Percentiles rank a stretch among this genome's conserved stretches.
Evolutionary conservation across 1,284 basidiomycete genomes (phyloP).

Genomic region (Ustilago crameri): DNA sequence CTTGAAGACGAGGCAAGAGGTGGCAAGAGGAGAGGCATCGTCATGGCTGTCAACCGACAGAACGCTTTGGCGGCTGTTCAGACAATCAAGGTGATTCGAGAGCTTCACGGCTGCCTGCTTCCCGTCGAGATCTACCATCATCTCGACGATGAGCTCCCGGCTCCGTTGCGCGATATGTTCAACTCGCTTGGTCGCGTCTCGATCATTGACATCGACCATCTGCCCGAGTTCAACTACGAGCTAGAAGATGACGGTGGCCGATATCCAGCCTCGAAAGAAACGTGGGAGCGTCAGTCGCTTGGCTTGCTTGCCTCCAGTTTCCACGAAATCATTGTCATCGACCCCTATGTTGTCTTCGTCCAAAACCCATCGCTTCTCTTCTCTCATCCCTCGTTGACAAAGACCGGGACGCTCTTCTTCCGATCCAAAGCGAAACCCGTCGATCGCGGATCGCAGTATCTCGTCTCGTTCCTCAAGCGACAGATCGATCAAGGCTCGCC

Average conservation of each 20-base stretch:
- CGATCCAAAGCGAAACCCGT: slow-evolving; percentile 37
- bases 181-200: slow-evolving; percentile 21
- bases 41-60: slow-evolving; percentile 31
- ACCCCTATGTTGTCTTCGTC: slow-evolving; percentile 45
- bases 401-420: slow-evolving; percentile 46
- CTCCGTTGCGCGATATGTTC: slow-evolving; percentile 17
- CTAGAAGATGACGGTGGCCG: slow-evolving; percentile 41
- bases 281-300: slow-evolving; percentile 29
- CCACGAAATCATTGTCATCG: slow-evolving; percentile 39
- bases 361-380: slow-evolving; percentile 31
- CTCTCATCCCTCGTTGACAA: slow-evolving; percentile 26
- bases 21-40: slow-evolving; percentile 32
- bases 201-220: slow-evolving; percentile 20
- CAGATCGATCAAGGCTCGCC: slow-evolving; percentile 40
- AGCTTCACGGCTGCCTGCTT: slow-evolving; percentile 26
- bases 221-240: slow-evolving; percentile 23
- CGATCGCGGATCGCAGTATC: slow-evolving; percentile 32
- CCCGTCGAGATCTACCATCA: slow-evolving; percentile 41
- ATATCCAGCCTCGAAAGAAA: slow-evolving; percentile 31
- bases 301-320: slow-evolving; percentile 30
- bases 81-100: slow-evolving; percentile 26
- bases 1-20: slow-evolving; percentile 18
- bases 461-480: slow-evolving; percentile 46
- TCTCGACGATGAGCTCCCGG: slow-evolving; percentile 29
- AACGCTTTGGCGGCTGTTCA: slow-evolving; percentile 28